Evolutionary conservation across 83 land plant species (phyloP).

Genomic region (Thuja plicata): DNA sequence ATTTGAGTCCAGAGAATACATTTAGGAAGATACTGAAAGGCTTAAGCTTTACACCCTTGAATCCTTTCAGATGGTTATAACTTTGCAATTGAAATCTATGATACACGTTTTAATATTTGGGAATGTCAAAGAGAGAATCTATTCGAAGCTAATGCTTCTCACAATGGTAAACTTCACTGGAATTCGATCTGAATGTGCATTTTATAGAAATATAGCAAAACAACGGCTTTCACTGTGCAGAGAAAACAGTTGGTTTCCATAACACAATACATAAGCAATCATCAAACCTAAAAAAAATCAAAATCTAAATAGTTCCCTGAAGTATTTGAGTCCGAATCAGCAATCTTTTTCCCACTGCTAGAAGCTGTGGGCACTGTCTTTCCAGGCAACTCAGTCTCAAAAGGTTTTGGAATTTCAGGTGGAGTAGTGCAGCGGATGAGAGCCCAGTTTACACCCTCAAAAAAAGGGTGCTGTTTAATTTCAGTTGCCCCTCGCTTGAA

Average conservation of each 20-base stretch:
- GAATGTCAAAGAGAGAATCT: not conserved
- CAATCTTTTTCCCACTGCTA: slow-evolving; percentile 33
- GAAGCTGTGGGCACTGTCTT: slow-evolving; percentile 29
- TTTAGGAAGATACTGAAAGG: slow-evolving; percentile 9
- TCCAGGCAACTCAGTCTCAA: slow-evolving; percentile 55
- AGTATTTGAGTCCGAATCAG: slow-evolving; percentile 28
- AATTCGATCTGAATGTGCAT: not conserved
- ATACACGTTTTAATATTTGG: slow-evolving; percentile 1
- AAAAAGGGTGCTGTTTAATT: slow-evolving; percentile 96
- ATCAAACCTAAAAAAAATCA: slow-evolving; percentile 47
- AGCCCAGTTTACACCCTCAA: slow-evolving; percentile 98
- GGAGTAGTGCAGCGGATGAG: slow-evolving; percentile 92
- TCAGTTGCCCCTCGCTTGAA: slow-evolving; percentile 95
- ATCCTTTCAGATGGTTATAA: not conserved
- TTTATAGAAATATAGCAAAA: not conserved
- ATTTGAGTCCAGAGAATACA: slow-evolving; percentile 8
- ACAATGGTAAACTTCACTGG: slow-evolving; percentile 6
- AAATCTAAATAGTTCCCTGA: slow-evolving; percentile 58
- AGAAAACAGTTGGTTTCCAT: not conserved
- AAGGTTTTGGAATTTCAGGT: slow-evolving; percentile 88
- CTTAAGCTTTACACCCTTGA: slow-evolving; percentile 1
- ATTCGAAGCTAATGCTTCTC: slow-evolving; percentile 7
- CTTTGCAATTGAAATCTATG: slow-evolving; percentile 7
- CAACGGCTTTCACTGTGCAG: slow-evolving; percentile 9
- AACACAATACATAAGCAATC: not conserved